Conservation (phyloP, 305 asterid genomes). For the Ruellia speciosa region DNA sequence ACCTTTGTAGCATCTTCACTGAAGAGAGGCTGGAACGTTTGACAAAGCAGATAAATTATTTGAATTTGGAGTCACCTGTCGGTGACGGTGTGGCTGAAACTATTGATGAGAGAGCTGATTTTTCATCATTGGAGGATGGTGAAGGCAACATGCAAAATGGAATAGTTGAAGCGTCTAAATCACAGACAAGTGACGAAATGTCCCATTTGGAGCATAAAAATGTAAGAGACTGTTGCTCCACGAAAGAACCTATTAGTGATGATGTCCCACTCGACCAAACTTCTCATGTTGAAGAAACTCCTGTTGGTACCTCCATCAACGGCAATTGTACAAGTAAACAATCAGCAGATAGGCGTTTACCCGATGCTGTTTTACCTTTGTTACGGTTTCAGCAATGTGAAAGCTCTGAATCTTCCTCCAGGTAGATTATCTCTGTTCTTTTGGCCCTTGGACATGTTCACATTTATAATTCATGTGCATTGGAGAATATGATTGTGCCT, state of each 20-base stretch:
- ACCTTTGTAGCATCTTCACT: slow-evolving; percentile 59
- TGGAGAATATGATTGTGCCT: background rate
- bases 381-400: slow-evolving; percentile 62
- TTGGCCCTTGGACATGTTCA: slow-evolving; percentile 5
- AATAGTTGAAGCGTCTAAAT: slow-evolving; percentile 37
- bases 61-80: slow-evolving; percentile 47
- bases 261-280: slow-evolving; percentile 29
- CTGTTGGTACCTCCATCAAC: slow-evolving; percentile 25
- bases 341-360: slow-evolving; percentile 40
- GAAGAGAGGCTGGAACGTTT: slow-evolving; percentile 90
- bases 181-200: slow-evolving; percentile 32
- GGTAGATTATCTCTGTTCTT: slow-evolving; percentile 36
- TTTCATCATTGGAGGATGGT: slow-evolving; percentile 36
- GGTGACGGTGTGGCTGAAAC: slow-evolving; percentile 36
- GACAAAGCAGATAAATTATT: slow-evolving; percentile 55
- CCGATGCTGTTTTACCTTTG: slow-evolving; percentile 52
- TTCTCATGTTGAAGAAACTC: slow-evolving; percentile 26
- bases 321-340: slow-evolving; percentile 32
- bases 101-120: slow-evolving; percentile 42
- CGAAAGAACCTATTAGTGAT: slow-evolving; percentile 29
- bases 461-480: background rate
- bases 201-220: slow-evolving; percentile 37
- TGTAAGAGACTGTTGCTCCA: slow-evolving; percentile 27
- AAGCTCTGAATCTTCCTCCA: slow-evolving; percentile 78
- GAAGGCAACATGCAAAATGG: slow-evolving; percentile 31